Percentiles rank a stretch among this genome's conserved stretches.
phyloP scores from a whole-genome alignment of 169 alveolate species.

The Eimeria praecox region DNA sequence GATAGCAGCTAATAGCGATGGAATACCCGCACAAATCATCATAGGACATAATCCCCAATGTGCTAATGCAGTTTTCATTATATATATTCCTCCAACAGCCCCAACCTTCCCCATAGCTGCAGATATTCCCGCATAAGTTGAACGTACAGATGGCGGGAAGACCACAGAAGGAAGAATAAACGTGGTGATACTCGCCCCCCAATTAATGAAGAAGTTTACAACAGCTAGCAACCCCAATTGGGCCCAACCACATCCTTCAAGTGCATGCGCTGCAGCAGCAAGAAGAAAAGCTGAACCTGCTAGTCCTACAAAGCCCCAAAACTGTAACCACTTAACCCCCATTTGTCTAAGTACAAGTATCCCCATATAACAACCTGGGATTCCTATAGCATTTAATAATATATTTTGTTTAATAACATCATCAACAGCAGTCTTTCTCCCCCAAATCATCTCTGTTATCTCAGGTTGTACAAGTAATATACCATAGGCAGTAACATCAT shows the following conservation, averaged over 20 bases:
- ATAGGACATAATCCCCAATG: constrained; percentile 62
- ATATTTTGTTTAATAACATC: constrained; percentile 62
- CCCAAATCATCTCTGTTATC: constrained; percentile 74
- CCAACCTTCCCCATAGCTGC: constrained; percentile 79
- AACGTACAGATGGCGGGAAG: constrained; percentile 70
- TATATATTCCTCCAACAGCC: constrained; percentile 71
- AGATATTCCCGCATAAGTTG: constrained; percentile 75
- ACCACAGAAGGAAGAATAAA: constrained; percentile 78
- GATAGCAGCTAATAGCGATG: constrained; percentile 53
- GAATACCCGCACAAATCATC: constrained; percentile 79
- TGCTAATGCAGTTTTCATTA: constrained; percentile 47
- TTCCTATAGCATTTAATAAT: constrained; percentile 64
- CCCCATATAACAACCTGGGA: constrained; percentile 79
- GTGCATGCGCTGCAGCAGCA: constrained; percentile 66
- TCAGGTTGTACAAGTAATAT: constrained; percentile 76
- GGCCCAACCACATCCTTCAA: constrained; percentile 35
- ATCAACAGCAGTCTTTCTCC: background rate
- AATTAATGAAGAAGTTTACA: constrained; percentile 73
- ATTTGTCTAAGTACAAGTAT: constrained; percentile 68
- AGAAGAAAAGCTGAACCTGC: constrained; percentile 62
- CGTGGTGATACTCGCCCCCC: constrained; percentile 80
- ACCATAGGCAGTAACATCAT: constrained; percentile 79
- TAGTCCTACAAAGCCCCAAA: constrained; percentile 77
- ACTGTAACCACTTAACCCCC: constrained; percentile 81
- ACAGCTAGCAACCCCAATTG: constrained; percentile 47